phyloP scores from a whole-genome alignment of 352 stramenopile species.

The Globisporangium takayamanum region DNA sequence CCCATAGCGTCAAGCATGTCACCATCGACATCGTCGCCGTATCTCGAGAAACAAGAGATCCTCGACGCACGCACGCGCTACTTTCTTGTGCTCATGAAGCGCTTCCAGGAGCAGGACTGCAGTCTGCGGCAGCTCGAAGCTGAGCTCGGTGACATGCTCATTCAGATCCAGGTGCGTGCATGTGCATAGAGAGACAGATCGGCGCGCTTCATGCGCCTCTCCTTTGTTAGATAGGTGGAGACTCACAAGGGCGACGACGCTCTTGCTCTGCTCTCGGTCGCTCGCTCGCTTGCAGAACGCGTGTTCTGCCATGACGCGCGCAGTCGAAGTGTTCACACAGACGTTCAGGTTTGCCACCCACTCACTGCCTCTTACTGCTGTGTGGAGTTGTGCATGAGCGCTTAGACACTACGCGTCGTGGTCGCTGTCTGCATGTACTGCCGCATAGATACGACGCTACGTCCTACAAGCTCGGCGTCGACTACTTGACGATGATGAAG shows the following conservation, averaged over 20 bases:
- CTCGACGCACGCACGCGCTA: slow-evolving; percentile 10
- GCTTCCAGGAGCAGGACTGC: slow-evolving; percentile 50
- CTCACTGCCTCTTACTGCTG: not conserved
- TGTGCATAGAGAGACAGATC: not conserved
- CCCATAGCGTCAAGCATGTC: slow-evolving; percentile 10
- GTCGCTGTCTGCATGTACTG: not conserved
- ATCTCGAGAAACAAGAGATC: slow-evolving; percentile 20
- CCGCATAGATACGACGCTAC: slow-evolving; percentile 17
- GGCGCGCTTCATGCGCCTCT: no score
- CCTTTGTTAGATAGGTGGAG: no score
- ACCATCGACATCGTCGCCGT: slow-evolving; percentile 14
- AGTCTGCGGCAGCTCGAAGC: slow-evolving; percentile 39
- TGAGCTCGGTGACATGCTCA: slow-evolving; percentile 42
- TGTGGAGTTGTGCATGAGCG: no score
- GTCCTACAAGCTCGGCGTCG: slow-evolving; percentile 26
- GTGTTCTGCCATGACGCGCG: slow-evolving; percentile 38
- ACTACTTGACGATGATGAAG: slow-evolving; percentile 47
- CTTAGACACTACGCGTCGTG: not conserved
- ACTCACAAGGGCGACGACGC: not conserved
- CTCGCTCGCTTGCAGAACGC: slow-evolving; percentile 15
- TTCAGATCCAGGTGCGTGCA: slow-evolving; percentile 40
- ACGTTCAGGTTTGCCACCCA: slow-evolving; percentile 26
- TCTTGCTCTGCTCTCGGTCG: not conserved
- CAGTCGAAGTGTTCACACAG: slow-evolving; percentile 51
- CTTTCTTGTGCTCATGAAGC: slow-evolving; percentile 26